These are phyloP conservation scores for Rhytidiadelphus loreus DNA, from an alignment of 225 moss, liverwort and hornwort genomes.

Conservation along the genomic window DNA sequence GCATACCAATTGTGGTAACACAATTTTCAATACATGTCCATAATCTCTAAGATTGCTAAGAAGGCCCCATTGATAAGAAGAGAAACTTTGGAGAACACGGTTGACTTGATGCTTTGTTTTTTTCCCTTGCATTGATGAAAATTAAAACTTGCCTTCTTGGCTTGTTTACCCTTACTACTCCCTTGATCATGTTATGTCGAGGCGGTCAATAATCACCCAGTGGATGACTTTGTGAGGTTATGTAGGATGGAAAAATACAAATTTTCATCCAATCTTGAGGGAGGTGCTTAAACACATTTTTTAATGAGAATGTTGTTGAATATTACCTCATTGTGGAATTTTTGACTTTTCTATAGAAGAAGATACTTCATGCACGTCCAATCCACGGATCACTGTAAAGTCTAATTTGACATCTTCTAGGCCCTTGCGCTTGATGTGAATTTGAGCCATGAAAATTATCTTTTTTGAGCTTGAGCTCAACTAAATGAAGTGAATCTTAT, in stretches of 20 bases:
- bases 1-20: background rate
- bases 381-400: fast-evolving
- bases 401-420: background rate
- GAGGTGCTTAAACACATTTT: background rate
- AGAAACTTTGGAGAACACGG: background rate
- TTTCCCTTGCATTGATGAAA: background rate
- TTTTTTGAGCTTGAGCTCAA: background rate
- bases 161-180: background rate
- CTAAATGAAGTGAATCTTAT: background rate
- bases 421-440: background rate
- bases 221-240: background rate
- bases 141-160: background rate
- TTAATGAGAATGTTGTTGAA: background rate
- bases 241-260: too few species aligned
- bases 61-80: background rate
- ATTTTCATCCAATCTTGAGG: background rate
- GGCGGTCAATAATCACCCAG: fast-evolving
- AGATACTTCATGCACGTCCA: background rate
- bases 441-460: background rate
- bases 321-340: background rate
- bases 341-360: background rate
- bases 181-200: fast-evolving
- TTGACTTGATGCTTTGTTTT: background rate
- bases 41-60: background rate
- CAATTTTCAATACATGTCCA: background rate